These are phyloP conservation scores for Staphylotrichum tortipilum DNA, from an alignment of 495 filamentous ascomycete species.

Conservation along the genomic window DNA sequence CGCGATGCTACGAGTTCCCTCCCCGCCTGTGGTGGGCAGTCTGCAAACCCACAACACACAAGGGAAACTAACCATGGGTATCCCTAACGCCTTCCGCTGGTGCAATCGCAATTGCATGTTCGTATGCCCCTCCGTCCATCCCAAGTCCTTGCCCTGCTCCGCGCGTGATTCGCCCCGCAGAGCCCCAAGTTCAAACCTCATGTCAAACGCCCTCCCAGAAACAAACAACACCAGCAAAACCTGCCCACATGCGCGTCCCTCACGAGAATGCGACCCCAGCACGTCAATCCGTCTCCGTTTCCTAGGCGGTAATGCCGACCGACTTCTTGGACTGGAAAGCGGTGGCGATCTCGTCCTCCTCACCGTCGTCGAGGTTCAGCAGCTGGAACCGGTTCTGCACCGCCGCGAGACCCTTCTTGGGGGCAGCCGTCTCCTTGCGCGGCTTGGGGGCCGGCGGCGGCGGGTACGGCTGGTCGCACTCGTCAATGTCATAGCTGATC, in stretches of 20 bases:
- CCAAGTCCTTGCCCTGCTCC: no score
- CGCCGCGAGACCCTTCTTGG: conserved; percentile 29
- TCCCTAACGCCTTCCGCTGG: conserved; percentile 12
- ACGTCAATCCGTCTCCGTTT: neutral
- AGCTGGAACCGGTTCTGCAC: conserved; percentile 57
- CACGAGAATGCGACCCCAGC: neutral
- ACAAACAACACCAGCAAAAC: no score
- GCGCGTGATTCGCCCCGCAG: neutral
- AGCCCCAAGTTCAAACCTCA: no score
- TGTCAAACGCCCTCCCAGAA: neutral
- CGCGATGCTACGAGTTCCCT: no score
- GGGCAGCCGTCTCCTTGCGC: conserved; percentile 26
- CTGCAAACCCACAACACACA: neutral
- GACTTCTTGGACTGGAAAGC: conserved; percentile 20
- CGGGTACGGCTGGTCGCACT: conserved; percentile 57
- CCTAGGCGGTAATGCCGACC: conserved; percentile 21
- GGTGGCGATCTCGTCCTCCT: conserved; percentile 22
- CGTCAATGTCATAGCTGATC: conserved; percentile 66
- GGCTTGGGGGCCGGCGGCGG: conserved; percentile 13
- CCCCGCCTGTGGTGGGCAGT: neutral
- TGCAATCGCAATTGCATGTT: neutral
- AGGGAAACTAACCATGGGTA: conserved; percentile 11
- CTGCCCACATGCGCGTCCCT: neutral
- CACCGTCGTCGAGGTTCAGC: conserved; percentile 42
- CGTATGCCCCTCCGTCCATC: no score